Conservation (phyloP, 495 filamentous ascomycete genomes). For the Aspergillus wentii region DNA sequence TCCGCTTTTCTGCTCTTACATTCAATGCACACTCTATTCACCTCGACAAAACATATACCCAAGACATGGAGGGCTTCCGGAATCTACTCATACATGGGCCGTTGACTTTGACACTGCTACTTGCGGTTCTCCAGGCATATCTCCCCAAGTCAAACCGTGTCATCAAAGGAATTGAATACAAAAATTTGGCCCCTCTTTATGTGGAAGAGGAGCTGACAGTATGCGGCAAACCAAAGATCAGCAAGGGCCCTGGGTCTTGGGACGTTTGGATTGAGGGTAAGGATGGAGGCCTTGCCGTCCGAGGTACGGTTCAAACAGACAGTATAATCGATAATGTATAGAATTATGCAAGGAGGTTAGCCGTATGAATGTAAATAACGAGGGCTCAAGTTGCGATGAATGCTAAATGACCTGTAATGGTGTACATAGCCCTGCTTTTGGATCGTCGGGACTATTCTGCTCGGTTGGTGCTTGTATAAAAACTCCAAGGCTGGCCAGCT, state of each 20-base stretch:
- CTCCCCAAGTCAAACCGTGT: constrained; percentile 25
- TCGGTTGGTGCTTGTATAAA: too few relatives aligned
- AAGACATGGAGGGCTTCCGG: constrained; percentile 65
- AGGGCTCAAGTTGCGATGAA: too few relatives aligned
- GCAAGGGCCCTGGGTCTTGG: constrained; percentile 29
- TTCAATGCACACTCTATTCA: constrained; percentile 87
- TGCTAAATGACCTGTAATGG: too few relatives aligned
- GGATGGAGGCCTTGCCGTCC: constrained; percentile 57
- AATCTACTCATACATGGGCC: constrained; percentile 83
- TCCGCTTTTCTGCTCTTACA: constrained; percentile 79
- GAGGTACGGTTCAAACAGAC: constrained; percentile 39
- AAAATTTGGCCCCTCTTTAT: constrained; percentile 78
- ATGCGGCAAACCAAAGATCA: constrained; percentile 43
- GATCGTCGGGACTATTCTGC: too few relatives aligned
- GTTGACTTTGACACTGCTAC: constrained; percentile 68
- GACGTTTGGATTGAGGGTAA: constrained; percentile 64
- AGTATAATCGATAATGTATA: not conserved
- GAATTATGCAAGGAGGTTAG: too few relatives aligned
- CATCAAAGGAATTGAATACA: constrained; percentile 62
- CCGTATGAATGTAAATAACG: too few relatives aligned
- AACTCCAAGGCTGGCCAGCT: too few relatives aligned
- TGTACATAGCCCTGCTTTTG: too few relatives aligned
- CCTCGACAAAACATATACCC: constrained; percentile 67
- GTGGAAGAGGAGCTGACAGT: constrained; percentile 59
- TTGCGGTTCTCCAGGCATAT: constrained; percentile 54